A percentile compares a stretch with the other conserved stretches of the same genome.
These are phyloP conservation scores for Emergomyces pasteurianus DNA, from an alignment of 2,329 filamentous ascomycete genomes.

Conservation along the genomic window DNA sequence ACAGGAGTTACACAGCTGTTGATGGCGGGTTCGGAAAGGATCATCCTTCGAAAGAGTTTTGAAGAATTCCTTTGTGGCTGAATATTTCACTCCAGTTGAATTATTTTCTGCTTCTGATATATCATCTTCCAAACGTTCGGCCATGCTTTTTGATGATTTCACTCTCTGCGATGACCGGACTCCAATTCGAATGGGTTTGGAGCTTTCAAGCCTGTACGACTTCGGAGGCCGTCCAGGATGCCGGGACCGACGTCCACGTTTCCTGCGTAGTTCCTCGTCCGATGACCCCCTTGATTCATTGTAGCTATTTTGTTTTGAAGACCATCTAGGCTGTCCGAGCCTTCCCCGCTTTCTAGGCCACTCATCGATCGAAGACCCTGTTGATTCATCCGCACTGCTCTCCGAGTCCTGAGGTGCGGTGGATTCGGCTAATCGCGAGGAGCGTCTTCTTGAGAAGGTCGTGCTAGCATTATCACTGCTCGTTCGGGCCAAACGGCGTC, in stretches of 20 bases:
- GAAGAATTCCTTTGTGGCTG: constrained; percentile 62
- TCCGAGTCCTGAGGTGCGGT: neutral
- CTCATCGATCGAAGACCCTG: neutral
- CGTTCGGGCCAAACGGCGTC: neutral
- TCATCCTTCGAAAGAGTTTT: constrained; percentile 48
- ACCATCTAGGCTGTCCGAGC: neutral
- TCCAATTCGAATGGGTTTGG: constrained; percentile 2
- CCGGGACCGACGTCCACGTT: neutral
- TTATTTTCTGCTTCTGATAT: constrained; percentile 17
- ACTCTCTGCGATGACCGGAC: constrained; percentile 6
- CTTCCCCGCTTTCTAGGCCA: neutral
- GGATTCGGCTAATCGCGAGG: neutral
- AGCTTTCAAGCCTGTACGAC: neutral
- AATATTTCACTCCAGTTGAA: constrained; percentile 8
- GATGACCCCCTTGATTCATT: neutral
- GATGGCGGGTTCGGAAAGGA: constrained; percentile 59
- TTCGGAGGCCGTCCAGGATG: neutral
- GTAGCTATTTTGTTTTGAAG: neutral
- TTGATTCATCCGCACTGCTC: neutral
- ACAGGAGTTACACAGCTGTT: constrained; percentile 61
- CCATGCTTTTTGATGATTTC: constrained; percentile 27
- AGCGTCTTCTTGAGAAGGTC: neutral
- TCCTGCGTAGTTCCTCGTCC: neutral
- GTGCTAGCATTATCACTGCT: neutral
- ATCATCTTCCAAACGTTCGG: constrained; percentile 40